These are phyloP conservation scores for Sistotremastrum niveocremeum DNA, from an alignment of 768 basidiomycete species.

Conservation along the genomic window DNA sequence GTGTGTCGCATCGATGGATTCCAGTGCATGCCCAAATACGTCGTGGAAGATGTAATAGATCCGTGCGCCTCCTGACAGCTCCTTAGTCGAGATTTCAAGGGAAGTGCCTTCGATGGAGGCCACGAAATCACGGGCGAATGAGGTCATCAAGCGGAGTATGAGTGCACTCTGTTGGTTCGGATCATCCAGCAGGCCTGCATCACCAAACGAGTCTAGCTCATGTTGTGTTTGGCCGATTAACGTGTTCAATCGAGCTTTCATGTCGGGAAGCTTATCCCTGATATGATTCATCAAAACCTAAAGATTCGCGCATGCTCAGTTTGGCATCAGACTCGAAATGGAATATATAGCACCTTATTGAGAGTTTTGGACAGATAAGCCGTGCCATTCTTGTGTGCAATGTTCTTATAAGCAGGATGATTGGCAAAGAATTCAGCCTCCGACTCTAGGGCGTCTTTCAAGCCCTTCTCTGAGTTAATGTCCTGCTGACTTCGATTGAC, in stretches of 20 bases:
- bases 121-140: conserved; percentile 93
- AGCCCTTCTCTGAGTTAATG: conserved; percentile 75
- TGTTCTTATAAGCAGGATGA: conserved; percentile 87
- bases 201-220: conserved; percentile 93
- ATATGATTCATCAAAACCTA: conserved; percentile 95
- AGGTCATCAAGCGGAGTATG: conserved; percentile 93
- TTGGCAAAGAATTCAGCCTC: conserved; percentile 86
- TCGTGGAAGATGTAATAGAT: conserved; percentile 99
- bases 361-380: conserved; percentile 86
- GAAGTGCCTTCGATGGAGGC: conserved; percentile 96
- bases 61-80: conserved; percentile 92
- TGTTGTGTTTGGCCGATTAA: conserved; percentile 99
- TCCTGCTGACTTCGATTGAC: conserved; percentile 98
- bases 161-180: conserved; percentile 85
- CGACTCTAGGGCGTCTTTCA: conserved; percentile 71
- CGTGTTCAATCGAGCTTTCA: conserved; percentile 97
- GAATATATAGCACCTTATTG: conserved; percentile 52
- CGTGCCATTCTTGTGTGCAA: conserved; percentile 96
- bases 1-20: conserved; percentile 77
- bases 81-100: conserved; percentile 93
- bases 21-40: conserved; percentile 85
- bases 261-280: conserved; percentile 95
- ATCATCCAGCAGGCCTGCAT: conserved; percentile 83
- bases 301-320: neutral
- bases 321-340: neutral